Evolutionary conservation across 2,329 filamentous ascomycete genomes (phyloP).

Genomic region (Ascochyta viciae-villosae): DNA sequence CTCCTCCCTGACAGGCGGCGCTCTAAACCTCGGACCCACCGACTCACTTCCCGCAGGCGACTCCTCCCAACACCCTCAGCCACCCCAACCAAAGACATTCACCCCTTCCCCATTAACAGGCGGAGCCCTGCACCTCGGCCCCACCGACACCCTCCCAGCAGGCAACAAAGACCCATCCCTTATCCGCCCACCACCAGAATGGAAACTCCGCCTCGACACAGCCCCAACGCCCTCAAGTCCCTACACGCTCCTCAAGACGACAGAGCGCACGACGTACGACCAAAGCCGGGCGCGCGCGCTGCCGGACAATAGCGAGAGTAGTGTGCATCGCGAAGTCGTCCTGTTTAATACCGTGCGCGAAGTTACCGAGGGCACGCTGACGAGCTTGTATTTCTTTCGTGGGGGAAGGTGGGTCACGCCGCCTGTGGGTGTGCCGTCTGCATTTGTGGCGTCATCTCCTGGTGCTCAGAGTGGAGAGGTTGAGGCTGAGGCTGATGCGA

Average conservation of each 20-base stretch:
- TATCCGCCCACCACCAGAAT: constrained; percentile 41
- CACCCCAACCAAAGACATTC: constrained; percentile 26
- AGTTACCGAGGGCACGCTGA: constrained; percentile 86
- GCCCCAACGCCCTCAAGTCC: constrained; percentile 60
- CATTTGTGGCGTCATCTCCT: constrained; percentile 21
- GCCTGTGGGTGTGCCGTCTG: constrained; percentile 51
- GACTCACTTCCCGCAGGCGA: constrained; percentile 34
- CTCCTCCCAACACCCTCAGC: not conserved
- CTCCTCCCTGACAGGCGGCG: constrained; percentile 47
- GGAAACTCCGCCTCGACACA: constrained; percentile 62
- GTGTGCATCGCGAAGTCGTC: constrained; percentile 70
- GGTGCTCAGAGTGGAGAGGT: no score
- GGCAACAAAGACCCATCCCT: not conserved
- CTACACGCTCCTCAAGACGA: constrained; percentile 90
- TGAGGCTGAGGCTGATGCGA: not conserved
- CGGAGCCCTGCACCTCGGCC: constrained; percentile 42
- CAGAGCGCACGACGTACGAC: constrained; percentile 74
- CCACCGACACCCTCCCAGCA: constrained; percentile 36
- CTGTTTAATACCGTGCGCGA: constrained; percentile 70
- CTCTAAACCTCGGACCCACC: constrained; percentile 40
- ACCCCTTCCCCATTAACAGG: constrained; percentile 46
- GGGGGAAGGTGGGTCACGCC: constrained; percentile 81
- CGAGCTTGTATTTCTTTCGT: constrained; percentile 82
- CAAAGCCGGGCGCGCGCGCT: constrained; percentile 71
- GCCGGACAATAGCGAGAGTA: constrained; percentile 36